phyloP scores from a whole-genome alignment of 192 early-diverging fungal species.

The Haplosporangium gracile region DNA sequence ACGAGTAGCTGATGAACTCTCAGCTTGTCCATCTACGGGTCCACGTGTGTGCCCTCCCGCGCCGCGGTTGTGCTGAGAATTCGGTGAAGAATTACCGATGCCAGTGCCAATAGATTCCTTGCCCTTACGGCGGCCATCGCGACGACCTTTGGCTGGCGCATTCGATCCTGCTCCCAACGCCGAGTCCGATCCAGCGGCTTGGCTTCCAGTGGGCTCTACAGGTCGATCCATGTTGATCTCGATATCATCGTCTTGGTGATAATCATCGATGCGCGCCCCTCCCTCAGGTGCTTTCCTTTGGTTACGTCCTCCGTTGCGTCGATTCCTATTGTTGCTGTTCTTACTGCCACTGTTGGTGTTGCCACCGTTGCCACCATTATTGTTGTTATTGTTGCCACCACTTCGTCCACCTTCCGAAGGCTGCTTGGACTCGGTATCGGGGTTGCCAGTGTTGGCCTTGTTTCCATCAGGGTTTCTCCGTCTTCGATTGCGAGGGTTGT shows the following conservation, averaged over 20 bases:
- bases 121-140: constrained; percentile 33
- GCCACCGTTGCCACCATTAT: neutral
- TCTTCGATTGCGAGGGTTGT: constrained; percentile 16
- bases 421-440: neutral
- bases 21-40: constrained; percentile 12
- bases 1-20: constrained; percentile 18
- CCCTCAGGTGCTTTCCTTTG: constrained; percentile 17
- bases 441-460: neutral
- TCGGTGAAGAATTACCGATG: constrained; percentile 12
- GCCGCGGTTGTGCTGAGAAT: constrained; percentile 10
- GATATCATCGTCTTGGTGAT: constrained; percentile 46
- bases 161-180: constrained; percentile 2
- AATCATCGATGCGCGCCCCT: constrained; percentile 43
- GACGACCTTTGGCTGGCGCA: constrained; percentile 18
- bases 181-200: constrained; percentile 2
- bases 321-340: constrained; percentile 26
- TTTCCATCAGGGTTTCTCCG: constrained; percentile 26
- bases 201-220: constrained; percentile 15
- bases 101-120: constrained; percentile 14
- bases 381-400: constrained; percentile 12
- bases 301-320: constrained; percentile 30
- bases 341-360: constrained; percentile 16
- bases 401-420: neutral
- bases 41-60: constrained; percentile 12
- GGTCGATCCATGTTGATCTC: constrained; percentile 52